These are phyloP conservation scores for Aquilaria agallochum DNA, from an alignment of 441 rosid genomes.

Conservation along the genomic window DNA sequence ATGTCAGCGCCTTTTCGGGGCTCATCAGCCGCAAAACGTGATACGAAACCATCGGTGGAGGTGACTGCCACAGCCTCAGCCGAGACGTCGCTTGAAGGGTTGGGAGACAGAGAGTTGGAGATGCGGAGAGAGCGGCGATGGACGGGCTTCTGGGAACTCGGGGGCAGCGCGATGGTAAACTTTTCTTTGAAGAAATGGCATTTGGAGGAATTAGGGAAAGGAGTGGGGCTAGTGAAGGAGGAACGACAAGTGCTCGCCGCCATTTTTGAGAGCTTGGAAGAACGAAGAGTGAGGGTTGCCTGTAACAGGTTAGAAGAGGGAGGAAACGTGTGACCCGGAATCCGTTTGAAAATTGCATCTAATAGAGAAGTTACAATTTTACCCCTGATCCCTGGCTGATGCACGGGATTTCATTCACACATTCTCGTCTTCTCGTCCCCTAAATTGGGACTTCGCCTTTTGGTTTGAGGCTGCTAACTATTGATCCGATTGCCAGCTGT, in stretches of 20 bases:
- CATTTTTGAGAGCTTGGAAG: constrained; percentile 16
- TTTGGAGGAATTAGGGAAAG: constrained; percentile 23
- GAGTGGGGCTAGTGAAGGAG: constrained; percentile 24
- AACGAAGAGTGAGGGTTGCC: background rate
- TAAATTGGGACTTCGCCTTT: no score
- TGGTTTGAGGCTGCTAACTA: no score
- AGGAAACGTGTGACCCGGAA: background rate
- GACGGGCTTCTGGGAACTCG: constrained; percentile 14
- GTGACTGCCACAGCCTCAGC: constrained; percentile 25
- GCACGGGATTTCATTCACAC: no score
- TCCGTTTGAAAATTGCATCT: background rate
- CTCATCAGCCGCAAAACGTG: constrained; percentile 55
- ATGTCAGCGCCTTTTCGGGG: constrained; percentile 93
- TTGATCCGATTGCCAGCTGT: no score
- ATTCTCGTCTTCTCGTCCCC: no score
- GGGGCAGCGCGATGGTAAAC: constrained; percentile 24
- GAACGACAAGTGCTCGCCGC: constrained; percentile 31
- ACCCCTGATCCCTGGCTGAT: background rate
- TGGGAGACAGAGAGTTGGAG: constrained; percentile 20
- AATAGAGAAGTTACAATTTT: background rate
- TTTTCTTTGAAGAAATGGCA: constrained; percentile 23
- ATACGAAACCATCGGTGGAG: constrained; percentile 14
- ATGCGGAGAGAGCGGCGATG: constrained; percentile 24
- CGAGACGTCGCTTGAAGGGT: constrained; percentile 9
- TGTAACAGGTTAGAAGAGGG: no score